Conservation (phyloP, 768 basidiomycete species). For the Tremella mesenterica region DNA sequence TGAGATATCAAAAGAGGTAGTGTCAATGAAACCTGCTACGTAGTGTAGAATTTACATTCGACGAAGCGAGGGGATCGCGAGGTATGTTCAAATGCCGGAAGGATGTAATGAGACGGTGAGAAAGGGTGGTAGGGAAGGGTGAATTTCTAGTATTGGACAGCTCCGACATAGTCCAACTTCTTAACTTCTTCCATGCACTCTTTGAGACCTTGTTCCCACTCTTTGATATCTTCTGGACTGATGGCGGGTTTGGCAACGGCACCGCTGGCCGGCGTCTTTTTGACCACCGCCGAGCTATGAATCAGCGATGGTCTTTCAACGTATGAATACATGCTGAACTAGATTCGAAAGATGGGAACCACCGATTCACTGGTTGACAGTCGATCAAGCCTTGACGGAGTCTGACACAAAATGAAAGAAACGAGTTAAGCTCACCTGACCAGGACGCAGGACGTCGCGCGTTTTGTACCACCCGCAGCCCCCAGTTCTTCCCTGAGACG, state of each 20-base stretch:
- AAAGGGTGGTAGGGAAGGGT: not conserved
- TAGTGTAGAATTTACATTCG: not conserved
- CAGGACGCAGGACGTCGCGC: conserved; percentile 97
- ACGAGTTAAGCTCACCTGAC: conserved; percentile 48
- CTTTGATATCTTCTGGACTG: conserved; percentile 54
- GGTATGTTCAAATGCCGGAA: not conserved
- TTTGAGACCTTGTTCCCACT: conserved; percentile 76
- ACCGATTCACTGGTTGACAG: too few relatives aligned
- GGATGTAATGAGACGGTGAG: not conserved
- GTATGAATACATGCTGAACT: too few relatives aligned
- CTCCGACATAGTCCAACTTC: conserved; percentile 33
- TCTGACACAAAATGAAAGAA: not conserved
- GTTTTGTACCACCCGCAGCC: conserved; percentile 88
- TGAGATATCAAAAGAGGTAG: too few relatives aligned
- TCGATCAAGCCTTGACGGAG: too few relatives aligned
- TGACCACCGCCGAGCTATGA: conserved; percentile 30
- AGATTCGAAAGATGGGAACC: too few relatives aligned
- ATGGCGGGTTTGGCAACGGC: conserved; percentile 30
- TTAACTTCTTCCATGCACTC: conserved; percentile 79
- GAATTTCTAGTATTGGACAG: conserved; percentile 24
- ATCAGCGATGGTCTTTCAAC: too few relatives aligned
- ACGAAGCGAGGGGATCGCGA: not conserved
- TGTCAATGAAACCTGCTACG: not conserved
- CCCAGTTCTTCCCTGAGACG: conserved; percentile 68
- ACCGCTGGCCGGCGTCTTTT: conserved; percentile 31